phyloP scores from a whole-genome alignment of 1,284 basidiomycete genomes.

The Trichosporon sp. region DNA sequence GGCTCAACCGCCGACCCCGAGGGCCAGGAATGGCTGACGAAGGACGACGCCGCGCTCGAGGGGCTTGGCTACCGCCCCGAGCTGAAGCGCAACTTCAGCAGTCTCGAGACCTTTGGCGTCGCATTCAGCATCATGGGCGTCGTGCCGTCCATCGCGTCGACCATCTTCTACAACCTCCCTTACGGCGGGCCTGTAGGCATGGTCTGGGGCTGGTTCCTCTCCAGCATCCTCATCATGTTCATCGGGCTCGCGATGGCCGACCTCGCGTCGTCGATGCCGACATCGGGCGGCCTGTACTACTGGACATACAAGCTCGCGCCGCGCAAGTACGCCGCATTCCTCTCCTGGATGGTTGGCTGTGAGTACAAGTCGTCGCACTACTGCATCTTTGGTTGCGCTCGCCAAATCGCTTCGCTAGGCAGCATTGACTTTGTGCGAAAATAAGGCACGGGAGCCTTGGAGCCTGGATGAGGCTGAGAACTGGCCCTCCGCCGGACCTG shows the following conservation, averaged over 20 bases:
- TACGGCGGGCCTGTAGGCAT: slow-evolving; percentile 70
- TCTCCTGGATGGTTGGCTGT: slow-evolving; percentile 56
- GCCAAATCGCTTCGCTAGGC: background rate
- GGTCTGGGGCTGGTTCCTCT: slow-evolving; percentile 66
- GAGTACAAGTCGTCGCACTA: slow-evolving; percentile 7
- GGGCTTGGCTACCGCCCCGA: slow-evolving; percentile 66
- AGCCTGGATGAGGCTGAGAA: background rate
- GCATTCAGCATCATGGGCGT: slow-evolving; percentile 64
- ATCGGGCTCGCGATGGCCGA: slow-evolving; percentile 66
- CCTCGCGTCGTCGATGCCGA: slow-evolving; percentile 46
- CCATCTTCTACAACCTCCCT: slow-evolving; percentile 63
- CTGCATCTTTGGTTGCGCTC: background rate
- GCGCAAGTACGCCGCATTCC: slow-evolving; percentile 46
- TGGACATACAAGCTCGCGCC: slow-evolving; percentile 56
- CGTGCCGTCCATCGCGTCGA: slow-evolving; percentile 57
- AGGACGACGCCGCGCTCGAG: slow-evolving; percentile 40
- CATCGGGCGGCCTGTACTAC: slow-evolving; percentile 53
- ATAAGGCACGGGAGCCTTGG: background rate
- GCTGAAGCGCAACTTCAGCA: slow-evolving; percentile 68
- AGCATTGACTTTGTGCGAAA: slow-evolving; percentile 7
- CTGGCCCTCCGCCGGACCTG: no score
- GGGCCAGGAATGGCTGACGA: slow-evolving; percentile 21
- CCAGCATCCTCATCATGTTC: slow-evolving; percentile 55
- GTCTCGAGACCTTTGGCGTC: slow-evolving; percentile 63
- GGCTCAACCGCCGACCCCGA: background rate